Evolutionary conservation across 495 filamentous ascomycete genomes (phyloP), one percentile per base, ranked within the genome.

Genomic region (Hyaloscypha variabilis): DNA sequence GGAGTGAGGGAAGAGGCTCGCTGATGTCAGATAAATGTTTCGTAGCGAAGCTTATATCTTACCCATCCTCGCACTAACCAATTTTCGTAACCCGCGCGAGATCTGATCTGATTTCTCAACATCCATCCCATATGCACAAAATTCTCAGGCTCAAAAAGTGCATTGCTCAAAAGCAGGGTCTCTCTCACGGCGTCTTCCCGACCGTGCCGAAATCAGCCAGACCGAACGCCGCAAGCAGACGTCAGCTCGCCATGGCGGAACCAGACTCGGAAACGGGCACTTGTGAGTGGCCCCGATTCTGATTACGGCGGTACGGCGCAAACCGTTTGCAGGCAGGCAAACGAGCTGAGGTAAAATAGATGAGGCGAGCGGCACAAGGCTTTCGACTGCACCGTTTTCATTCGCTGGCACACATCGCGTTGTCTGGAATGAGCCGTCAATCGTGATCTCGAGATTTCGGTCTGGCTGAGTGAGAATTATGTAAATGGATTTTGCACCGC

Each of bases 331-430:
- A 54, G 51, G 51, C 1, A 29, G 4, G 21, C 51, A 54, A 24
- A 29, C 39, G 51, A 54, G 51, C 19, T 25, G 51, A 54, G 51
- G 51, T 54, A 54, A 54, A 54, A 54, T 26, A 54, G 51, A 54
- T 23, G 51, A 54, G 39, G 19, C 8, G 3, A 10, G 14, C 51
- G n/a, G 19, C 51, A 26, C 51, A 54, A 25, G 51, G 51, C 51
- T 54, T 54, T 29, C n/a, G 26, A 54, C n/a, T 6, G 51, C 51
- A 54, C 6, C 51, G 21, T 29, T 11, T 29, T 23, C 11, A 25
- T 54, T 29, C 21, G 51, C 51, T 54, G 3, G 51, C 6, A 6
- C 24, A 3, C 6, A n/a, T 29, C 51, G 8, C 51, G 21, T n/a
- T 11, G 51, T 24, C 10, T 54, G 8, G 23, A n/a, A 29, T 24